Evolutionary conservation across 495 filamentous ascomycete species (phyloP), one percentile per base, ranked within the genome.

Genomic region (Xylaria telfairii): DNA sequence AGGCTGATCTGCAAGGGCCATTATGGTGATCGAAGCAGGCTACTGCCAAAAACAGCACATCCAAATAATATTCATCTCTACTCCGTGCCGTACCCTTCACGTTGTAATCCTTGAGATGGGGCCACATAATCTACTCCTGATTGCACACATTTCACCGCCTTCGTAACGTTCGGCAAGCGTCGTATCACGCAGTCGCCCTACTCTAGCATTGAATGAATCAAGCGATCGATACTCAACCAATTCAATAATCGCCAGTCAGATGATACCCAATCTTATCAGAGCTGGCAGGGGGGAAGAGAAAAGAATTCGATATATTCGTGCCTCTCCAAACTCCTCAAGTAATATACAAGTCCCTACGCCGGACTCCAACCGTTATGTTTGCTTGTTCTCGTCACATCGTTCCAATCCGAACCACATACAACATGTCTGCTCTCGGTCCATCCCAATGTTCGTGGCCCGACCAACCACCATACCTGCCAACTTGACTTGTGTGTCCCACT

Each of bases 311-410:
- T 26, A 7, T 41, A 66, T 54, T 41, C 13, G 21, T 54, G 19
- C 28, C 64, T 53, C 46, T 17, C 46, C 2, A 42, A 53, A 66
- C 47, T 34, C 28, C 46, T 10, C 6, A 47, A 53, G 30, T 65
- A 53, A 53, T 51, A 32, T 51, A 65, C 42, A 65, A 24, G 39
- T 64, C 41, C 62, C 28, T 65, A 19, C 62, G 62, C 62, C 62
- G 62, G 64, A 66, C 46, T 41, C 64, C 64, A 54, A 54, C 47
- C 46, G 64, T 66, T 47, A 66, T 66, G 47, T 30, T 66, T 66
- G 59, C 47, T 66, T 54, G 34, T 41, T 53, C 64, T 66, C 64
- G 34, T 66, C 64, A 66, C 34, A 47, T 66, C 64, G 46, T 66
- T 66, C 59, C 59, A 7, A 13, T 62, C 47, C 34, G n/a, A 54